Base-by-base conservation (phyloP, 129 eudicot genomes). In the Artemisia tridentata region DNA sequence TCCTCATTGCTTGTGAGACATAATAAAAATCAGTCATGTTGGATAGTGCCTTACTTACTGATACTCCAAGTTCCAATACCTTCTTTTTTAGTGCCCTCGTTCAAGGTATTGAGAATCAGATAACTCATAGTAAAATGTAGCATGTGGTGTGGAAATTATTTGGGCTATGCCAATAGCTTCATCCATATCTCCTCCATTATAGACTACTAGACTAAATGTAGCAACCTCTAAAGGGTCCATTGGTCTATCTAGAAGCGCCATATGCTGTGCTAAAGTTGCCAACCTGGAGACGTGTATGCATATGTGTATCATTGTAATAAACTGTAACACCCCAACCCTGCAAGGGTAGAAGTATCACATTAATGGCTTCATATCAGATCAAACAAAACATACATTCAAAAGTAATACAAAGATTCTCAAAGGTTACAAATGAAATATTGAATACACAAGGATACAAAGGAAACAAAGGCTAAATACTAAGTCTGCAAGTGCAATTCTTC, bases 1-100 rank as follows among this genome's bases (percentile, higher is more conserved):
- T n/a, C n/a, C 83, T 69, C 98, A 92, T 86, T 45, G 95, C 96
- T 48, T 16, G 75, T 17, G 95, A 89, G 71, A 92, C 90, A 69
- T 72, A 67, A 70, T 76, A 62, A 50, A 81, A 80, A 60, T 89
- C 88, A 0, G 92, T 92, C 95, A 92, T 78, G 16, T 79, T 69
- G 53, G 84, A 31, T 29, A 92, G 67, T 16, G 90, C 79, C 38
- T 17, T 76, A 18, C 38, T 17, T 76, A 18, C 58, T 21, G 95
- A 81, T 62, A 53, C 71, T 50, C 82, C 85, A 27, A 92, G 86
- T 66, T 69, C 72, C 80, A 72, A 63, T 41, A 89, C 84, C 78
- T 92, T 88, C 15, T 78, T 79, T 45, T 53, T 75, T 27, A 85
- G 82, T 64, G 72, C 75, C 65, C 65, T 72, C 0, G 19, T 7